Evolutionary conservation across 768 basidiomycete species (phyloP), one percentile per base, ranked within the genome.

Genomic region (Rhizopogon vesiculosus): DNA sequence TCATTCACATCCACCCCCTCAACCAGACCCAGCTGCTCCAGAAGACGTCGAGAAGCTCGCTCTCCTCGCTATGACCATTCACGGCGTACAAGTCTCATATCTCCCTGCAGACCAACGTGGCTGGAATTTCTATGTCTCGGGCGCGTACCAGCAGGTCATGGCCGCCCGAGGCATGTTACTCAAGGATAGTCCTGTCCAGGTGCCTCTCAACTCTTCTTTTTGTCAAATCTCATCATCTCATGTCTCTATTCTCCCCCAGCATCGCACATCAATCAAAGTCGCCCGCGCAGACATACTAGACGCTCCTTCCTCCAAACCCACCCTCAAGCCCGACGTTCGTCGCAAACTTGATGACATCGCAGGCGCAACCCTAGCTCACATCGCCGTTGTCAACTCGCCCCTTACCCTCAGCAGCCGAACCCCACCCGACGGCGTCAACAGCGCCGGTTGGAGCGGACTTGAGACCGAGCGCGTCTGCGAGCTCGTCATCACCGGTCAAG

Each of bases 381-480:
- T 98, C 66, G 88, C 93, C 25, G 93, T 98, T 61, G 89, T 96
- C 65, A 95, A 96, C 62, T 87, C 89, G 55, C 86, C 87, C 45
- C 78, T 85, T 55, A 78, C 87, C 15, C 78, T 89, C 38, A 86
- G 87, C 22, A 88, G 82, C 61, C 81, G 88, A 49, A 88, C 86
- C 0, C 83, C 89, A 15, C 87, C 89, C 10, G 86, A 87, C 69
- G 86, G 87, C 33, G 85, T 90, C 62, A 87, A 75, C 60, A 86
- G 78, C 61, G 86, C 85, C 28, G 89, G 90, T 38, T 92, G 91
- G 81, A 88, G 88, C 4, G 93, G 95, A 2, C 81, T 98, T 15
- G 96, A 98, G 75, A 91, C 91, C 1, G 96, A 98, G 70, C 80
- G 93, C 55, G 88, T 92, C 45, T 98, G 96, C 64, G 93, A 97